A percentile compares a stretch with the other conserved stretches of the same genome.
Conservation (phyloP, 208 protist species). For the Leishmania tropica region DNA sequence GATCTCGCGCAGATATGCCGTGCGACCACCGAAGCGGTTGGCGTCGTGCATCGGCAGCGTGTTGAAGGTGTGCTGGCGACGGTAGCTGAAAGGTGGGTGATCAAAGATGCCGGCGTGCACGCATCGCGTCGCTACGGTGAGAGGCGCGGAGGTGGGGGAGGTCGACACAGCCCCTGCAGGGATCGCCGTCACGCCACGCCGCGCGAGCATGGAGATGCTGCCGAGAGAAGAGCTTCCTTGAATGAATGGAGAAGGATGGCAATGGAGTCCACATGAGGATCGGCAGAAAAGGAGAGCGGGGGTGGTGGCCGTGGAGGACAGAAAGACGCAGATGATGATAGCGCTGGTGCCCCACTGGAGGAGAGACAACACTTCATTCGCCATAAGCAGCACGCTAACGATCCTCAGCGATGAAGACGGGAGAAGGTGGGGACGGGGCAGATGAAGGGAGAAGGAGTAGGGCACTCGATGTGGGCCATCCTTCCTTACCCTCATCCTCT, state of each 20-base stretch:
- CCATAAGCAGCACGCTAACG: not conserved
- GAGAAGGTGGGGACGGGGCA: not conserved
- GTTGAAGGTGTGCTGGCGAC: conserved; percentile 83
- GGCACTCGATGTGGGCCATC: not conserved
- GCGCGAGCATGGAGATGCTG: not conserved
- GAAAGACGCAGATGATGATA: not conserved
- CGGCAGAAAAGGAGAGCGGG: not conserved
- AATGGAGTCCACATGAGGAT: not conserved
- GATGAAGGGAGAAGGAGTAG: not conserved
- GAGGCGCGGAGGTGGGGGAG: not conserved
- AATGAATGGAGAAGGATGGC: not conserved
- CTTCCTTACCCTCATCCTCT: not conserved
- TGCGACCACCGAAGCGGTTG: conserved; percentile 85
- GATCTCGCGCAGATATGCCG: conserved; percentile 84
- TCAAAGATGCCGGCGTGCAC: conserved; percentile 78
- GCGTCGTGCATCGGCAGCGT: conserved; percentile 87
- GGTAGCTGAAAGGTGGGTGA: conserved; percentile 66
- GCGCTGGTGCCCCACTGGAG: not conserved
- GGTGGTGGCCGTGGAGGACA: not conserved
- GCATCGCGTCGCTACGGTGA: not conserved
- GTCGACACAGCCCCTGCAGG: not conserved
- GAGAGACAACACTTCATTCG: not conserved
- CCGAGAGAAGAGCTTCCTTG: too few species aligned
- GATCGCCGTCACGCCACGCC: not conserved
- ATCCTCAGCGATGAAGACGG: not conserved